Evolutionary conservation across 495 filamentous ascomycete species (phyloP).

Genomic region (Patellaria atrata): DNA sequence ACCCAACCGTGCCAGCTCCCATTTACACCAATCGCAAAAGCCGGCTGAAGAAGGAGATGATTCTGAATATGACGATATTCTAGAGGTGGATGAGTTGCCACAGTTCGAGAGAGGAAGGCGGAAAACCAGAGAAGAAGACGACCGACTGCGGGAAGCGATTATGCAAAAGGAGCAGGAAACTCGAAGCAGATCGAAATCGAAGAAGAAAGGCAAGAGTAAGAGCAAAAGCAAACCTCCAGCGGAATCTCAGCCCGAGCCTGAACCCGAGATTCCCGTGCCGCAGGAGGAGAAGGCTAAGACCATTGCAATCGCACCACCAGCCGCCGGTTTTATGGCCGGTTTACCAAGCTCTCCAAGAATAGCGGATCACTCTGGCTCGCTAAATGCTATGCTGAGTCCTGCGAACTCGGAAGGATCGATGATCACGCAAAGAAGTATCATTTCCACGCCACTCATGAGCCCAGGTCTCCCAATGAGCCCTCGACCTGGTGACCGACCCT

Average conservation of each 20-base stretch:
- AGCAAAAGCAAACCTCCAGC: constrained; percentile 19
- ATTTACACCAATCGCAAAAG: constrained; percentile 32
- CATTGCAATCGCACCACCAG: constrained; percentile 6
- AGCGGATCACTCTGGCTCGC: constrained; percentile 12
- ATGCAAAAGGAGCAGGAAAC: constrained; percentile 47
- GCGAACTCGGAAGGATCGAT: constrained; percentile 19
- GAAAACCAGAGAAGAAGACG: constrained; percentile 80
- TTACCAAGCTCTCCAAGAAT: constrained; percentile 18
- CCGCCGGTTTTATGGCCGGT: constrained; percentile 12
- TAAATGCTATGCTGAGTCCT: constrained; percentile 21
- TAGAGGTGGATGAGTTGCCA: constrained; percentile 48
- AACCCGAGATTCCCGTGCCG: too few species aligned
- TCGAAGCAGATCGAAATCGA: constrained; percentile 52
- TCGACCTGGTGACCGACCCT: constrained; percentile 59
- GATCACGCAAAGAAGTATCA: constrained; percentile 24
- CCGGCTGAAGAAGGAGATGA: constrained; percentile 51
- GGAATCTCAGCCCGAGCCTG: constrained; percentile 1
- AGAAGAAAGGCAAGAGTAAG: constrained; percentile 32
- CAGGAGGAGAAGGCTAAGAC: constrained; percentile 5
- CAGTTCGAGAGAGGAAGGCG: constrained; percentile 58
- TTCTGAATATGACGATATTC: constrained; percentile 71
- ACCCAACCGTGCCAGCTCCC: constrained; percentile 26
- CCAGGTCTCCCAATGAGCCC: constrained; percentile 84
- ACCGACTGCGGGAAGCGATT: constrained; percentile 56
- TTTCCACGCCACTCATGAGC: constrained; percentile 51